Evolutionary conservation across 371 early-diverging fungal genomes (phyloP).

Genomic region (Vairimorpha ceranae): DNA sequence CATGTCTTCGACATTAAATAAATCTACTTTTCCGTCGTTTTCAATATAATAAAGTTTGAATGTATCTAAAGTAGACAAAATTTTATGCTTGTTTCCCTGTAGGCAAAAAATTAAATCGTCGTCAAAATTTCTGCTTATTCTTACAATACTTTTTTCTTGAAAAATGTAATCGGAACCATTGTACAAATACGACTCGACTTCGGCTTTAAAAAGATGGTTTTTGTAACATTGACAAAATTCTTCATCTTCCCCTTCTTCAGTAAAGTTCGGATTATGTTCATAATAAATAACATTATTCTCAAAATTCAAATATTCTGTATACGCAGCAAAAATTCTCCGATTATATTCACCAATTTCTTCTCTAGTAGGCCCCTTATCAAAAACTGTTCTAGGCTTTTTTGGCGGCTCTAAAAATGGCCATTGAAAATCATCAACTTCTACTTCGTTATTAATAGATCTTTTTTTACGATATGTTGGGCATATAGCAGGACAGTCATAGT

Average conservation of each 20-base stretch:
- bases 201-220: not conserved
- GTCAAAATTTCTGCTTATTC: not conserved
- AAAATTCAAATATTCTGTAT: not conserved
- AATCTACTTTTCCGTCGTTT: not conserved
- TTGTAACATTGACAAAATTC: not conserved
- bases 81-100: not conserved
- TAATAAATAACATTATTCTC: not conserved
- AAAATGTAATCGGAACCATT: not conserved
- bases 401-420: slow-evolving; percentile 17
- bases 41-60: not conserved
- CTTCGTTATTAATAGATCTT: not conserved
- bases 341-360: slow-evolving; percentile 24
- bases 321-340: slow-evolving; percentile 8
- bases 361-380: slow-evolving; percentile 17
- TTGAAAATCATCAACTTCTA: not conserved
- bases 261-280: slow-evolving; percentile 3
- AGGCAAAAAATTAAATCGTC: not conserved
- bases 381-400: slow-evolving; percentile 18
- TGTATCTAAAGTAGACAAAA: not conserved
- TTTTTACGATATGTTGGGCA: not conserved
- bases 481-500: not conserved
- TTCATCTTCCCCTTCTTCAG: not conserved
- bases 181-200: not conserved
- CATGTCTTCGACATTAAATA: not conserved
- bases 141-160: not conserved